Conservation (phyloP, 768 basidiomycete species). For the Pleurotus djamor region DNA sequence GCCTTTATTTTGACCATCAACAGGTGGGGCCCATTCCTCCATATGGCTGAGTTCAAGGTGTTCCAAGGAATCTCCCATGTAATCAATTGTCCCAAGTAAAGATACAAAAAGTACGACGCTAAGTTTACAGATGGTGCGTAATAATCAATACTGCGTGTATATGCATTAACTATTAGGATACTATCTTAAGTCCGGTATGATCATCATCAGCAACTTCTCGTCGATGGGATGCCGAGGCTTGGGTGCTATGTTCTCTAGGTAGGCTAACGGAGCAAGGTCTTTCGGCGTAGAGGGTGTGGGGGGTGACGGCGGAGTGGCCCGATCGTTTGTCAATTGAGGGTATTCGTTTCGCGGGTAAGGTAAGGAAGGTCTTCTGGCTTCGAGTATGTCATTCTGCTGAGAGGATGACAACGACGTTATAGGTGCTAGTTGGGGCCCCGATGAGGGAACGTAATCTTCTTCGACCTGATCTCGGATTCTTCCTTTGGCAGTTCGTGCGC, state of each 20-base stretch:
- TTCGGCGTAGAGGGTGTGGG: conserved; percentile 29
- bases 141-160: neutral
- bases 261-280: conserved; percentile 64
- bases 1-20: neutral
- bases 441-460: conserved; percentile 17
- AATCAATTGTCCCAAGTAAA: neutral
- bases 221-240: conserved; percentile 70
- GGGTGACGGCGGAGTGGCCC: neutral
- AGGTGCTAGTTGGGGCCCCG: neutral
- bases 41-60: neutral
- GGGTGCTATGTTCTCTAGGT: conserved; percentile 61
- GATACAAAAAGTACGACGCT: neutral
- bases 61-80: neutral
- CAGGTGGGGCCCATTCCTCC: neutral
- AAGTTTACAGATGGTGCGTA: neutral
- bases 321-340: neutral
- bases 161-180: neutral
- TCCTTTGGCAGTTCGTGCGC: conserved; percentile 65
- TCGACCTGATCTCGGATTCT: conserved; percentile 46
- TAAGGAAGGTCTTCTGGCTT: conserved; percentile 2
- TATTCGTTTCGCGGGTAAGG: conserved; percentile 1
- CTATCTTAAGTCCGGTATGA: conserved; percentile 2
- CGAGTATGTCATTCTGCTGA: neutral
- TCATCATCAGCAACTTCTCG: conserved; percentile 8
- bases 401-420: neutral